Evolutionary conservation across 768 basidiomycete species (phyloP).

Genomic region (Podaxis mareebaensis): DNA sequence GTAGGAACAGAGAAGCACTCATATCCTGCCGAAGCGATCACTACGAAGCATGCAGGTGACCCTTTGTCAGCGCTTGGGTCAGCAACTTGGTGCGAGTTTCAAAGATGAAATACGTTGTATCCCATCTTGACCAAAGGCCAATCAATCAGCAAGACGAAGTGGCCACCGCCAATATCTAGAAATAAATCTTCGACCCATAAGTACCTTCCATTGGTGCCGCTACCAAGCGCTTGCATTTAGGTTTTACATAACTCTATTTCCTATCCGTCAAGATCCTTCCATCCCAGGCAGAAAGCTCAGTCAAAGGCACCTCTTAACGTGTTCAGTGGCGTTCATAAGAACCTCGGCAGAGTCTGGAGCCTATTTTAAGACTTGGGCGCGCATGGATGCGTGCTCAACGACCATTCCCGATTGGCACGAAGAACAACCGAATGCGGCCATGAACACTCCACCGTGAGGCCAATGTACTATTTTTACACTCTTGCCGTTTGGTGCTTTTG

Average conservation of each 20-base stretch:
- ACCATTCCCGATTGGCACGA: background rate
- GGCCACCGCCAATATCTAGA: background rate
- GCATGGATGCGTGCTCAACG: background rate
- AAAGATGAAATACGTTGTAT: background rate
- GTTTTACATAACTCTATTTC: too few species aligned
- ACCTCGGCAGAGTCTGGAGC: background rate
- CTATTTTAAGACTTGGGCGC: background rate
- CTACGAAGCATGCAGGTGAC: background rate
- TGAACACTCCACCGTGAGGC: background rate
- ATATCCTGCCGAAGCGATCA: background rate
- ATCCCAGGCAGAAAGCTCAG: too few species aligned
- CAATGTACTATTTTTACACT: background rate
- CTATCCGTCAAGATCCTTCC: too few species aligned
- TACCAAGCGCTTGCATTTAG: too few species aligned
- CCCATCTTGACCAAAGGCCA: background rate
- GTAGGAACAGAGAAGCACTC: constrained; percentile 11
- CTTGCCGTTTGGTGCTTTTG: background rate
- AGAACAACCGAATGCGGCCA: background rate
- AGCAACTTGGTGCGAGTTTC: background rate
- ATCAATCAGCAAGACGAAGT: background rate
- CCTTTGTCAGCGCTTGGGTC: background rate
- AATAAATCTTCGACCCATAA: background rate
- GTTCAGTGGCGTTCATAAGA: background rate
- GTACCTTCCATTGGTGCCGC: background rate
- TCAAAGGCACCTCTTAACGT: background rate